Base-by-base conservation (phyloP, 2,329 filamentous ascomycete species). In the Colletotrichum magnum region DNA sequence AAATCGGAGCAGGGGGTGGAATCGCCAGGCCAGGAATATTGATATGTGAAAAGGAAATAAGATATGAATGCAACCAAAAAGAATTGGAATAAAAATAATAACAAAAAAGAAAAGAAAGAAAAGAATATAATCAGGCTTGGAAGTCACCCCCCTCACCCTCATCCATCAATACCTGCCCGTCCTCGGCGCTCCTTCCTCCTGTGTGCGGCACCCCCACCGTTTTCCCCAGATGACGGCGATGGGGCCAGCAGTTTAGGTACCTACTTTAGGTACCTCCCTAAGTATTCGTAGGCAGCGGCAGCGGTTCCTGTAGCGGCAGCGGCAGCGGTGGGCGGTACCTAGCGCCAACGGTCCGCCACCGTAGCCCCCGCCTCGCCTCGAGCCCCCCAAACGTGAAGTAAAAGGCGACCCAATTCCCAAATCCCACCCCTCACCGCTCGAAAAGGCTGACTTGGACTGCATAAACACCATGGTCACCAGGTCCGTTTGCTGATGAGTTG, bases 361-460 rank as follows among this genome's bases (percentile, higher is more conserved):
- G 59, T 68, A 66, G 48, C 28, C 50, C 21, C 48, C 50, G 39
- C 32, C 53, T 24, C 50, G 39, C 32, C 53, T 24, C 15, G 13
- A 26, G 28, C 4, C 24, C 39, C 18, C 18, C 18, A 18, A 18
- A 43, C 56, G 7, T 32, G 2, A 7, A 32, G 28, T 32, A 32
- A 32, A 32, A 43, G 5, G 15, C 59, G 54, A 47, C 43, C 39
- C 59, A 54, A 43, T 15, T 36, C 28, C 28, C 28, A 52, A 64
- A 59, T 64, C 60, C 61, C 63, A 36, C 47, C 43, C 64, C 58
- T 68, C 68, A 70, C 68, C 68, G 68, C 68, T 62, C 63, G 63
- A 50, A 32, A 53, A 64, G 68, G 68, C 68, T 70, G 68, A 70
- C 68, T 70, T 70, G 67, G 65, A 61, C 66, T 71, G 69, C 69